A percentile compares a stretch with the other conserved stretches of the same genome.
Conservation (phyloP, 495 filamentous ascomycete genomes). For the Penicillium pancosmium region DNA sequence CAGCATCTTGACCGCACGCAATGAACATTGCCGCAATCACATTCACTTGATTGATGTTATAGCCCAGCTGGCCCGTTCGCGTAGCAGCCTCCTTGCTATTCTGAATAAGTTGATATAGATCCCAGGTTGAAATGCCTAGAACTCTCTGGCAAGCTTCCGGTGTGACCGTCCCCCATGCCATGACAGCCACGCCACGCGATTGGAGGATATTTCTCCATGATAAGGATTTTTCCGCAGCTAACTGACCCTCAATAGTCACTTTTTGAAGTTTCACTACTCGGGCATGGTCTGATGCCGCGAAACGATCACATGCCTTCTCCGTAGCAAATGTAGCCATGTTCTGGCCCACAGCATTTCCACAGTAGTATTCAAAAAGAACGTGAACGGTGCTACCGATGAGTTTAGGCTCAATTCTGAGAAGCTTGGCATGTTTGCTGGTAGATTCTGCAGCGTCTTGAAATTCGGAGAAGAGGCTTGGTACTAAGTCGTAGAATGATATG, state of each 20-base stretch:
- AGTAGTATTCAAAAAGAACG: constrained; percentile 14
- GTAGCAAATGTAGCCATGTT: constrained; percentile 24
- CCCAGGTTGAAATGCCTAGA: constrained; percentile 7
- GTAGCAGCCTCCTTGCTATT: constrained; percentile 14
- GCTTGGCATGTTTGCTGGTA: constrained; percentile 13
- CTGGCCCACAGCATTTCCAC: constrained; percentile 18
- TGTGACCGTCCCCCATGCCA: constrained; percentile 17
- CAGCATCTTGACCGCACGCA: constrained; percentile 21
- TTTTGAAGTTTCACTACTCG: not conserved
- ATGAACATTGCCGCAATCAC: constrained; percentile 19
- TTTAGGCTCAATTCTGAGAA: constrained; percentile 6
- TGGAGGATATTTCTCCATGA: constrained; percentile 19
- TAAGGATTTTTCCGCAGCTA: constrained; percentile 14
- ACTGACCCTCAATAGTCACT: constrained; percentile 12
- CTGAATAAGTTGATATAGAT: constrained; percentile 3
- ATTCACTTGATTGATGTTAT: constrained; percentile 16
- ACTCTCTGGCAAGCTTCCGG: constrained; percentile 6
- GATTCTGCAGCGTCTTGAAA: constrained; percentile 12
- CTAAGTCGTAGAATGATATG: constrained; percentile 1
- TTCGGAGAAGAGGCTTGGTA: not conserved
- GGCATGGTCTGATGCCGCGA: not conserved
- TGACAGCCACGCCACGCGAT: constrained; percentile 16
- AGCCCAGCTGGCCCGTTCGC: constrained; percentile 17
- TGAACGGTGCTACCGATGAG: constrained; percentile 17
- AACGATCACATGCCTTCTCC: constrained; percentile 12